Evolutionary conservation across 495 filamentous ascomycete species (phyloP).

Genomic region (Zalerion maritima): DNA sequence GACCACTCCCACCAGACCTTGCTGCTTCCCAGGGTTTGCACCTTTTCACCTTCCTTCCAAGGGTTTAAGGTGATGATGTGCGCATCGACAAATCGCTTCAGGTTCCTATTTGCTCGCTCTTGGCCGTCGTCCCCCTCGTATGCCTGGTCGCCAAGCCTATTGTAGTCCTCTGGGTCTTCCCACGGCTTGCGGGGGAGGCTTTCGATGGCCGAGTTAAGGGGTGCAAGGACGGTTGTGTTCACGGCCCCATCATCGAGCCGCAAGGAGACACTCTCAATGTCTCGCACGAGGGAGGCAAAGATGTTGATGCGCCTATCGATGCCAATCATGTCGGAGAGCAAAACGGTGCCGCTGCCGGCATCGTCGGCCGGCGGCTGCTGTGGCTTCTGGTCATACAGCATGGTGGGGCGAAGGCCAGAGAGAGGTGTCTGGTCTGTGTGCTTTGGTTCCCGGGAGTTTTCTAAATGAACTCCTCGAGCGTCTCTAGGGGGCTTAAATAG

Average conservation of each 20-base stretch:
- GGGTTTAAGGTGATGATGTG: constrained; percentile 67
- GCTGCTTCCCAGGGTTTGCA: constrained; percentile 44
- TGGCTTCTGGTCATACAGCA: constrained; percentile 16
- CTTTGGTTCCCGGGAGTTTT: too few species aligned
- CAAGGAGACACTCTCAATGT: constrained; percentile 54
- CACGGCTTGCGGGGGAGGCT: constrained; percentile 79
- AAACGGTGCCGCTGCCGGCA: constrained; percentile 27
- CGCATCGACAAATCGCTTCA: constrained; percentile 73
- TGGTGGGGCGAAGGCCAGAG: constrained; percentile 20
- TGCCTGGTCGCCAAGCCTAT: constrained; percentile 51
- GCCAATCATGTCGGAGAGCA: constrained; percentile 78
- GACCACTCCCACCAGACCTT: constrained; percentile 72
- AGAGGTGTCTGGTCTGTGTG: too few species aligned
- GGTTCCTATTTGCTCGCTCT: constrained; percentile 63
- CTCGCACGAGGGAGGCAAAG: constrained; percentile 73
- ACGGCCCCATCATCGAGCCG: constrained; percentile 52
- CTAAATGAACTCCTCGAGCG: too few species aligned
- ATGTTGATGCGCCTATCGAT: constrained; percentile 70
- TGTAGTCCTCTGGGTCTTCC: constrained; percentile 79
- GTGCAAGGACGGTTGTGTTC: constrained; percentile 86
- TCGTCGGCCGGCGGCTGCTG: constrained; percentile 25
- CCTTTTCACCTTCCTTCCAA: constrained; percentile 65
- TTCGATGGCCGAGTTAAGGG: constrained; percentile 67
- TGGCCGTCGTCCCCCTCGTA: constrained; percentile 70
- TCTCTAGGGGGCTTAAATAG: too few species aligned